Percentiles rank a stretch among this genome's conserved stretches.
Evolutionary conservation across 2,329 filamentous ascomycete species (phyloP).

Genomic region (Scorias spongiosa): DNA sequence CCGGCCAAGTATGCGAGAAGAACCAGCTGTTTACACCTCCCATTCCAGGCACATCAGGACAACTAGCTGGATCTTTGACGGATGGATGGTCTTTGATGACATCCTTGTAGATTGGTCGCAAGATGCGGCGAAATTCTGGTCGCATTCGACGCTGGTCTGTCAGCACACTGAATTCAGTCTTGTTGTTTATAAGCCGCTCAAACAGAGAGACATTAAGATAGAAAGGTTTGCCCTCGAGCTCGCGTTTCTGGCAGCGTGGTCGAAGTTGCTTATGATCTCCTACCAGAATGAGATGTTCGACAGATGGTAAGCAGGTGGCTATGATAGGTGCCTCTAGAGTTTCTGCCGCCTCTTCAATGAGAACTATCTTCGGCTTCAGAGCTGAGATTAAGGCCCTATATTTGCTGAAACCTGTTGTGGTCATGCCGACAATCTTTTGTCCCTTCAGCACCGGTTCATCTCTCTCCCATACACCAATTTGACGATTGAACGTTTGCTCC

Average conservation of each 20-base stretch:
- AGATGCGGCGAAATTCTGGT: slow-evolving; percentile 47
- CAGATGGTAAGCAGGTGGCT: slow-evolving; percentile 43
- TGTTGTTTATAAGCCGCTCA: slow-evolving; percentile 56
- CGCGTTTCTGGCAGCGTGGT: slow-evolving; percentile 48
- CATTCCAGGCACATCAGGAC: slow-evolving; percentile 46
- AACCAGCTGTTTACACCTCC: slow-evolving; percentile 44
- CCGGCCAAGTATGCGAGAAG: slow-evolving; percentile 49
- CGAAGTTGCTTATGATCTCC: slow-evolving; percentile 71
- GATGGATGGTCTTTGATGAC: slow-evolving; percentile 42
- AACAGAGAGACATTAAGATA: slow-evolving; percentile 63
- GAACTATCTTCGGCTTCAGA: slow-evolving; percentile 49
- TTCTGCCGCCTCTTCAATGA: slow-evolving; percentile 72
- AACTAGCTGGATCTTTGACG: slow-evolving; percentile 31
- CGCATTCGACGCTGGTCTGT: slow-evolving; percentile 58
- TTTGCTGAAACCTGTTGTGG: slow-evolving; percentile 68
- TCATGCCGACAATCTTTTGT: slow-evolving; percentile 48
- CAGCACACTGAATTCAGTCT: slow-evolving; percentile 48
- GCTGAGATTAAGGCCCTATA: slow-evolving; percentile 56
- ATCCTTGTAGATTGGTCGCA: slow-evolving; percentile 46
- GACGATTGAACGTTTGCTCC: slow-evolving; percentile 35
- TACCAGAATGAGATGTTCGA: slow-evolving; percentile 53
- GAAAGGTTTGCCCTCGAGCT: slow-evolving; percentile 45
- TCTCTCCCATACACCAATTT: slow-evolving; percentile 42
- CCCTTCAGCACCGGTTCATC: slow-evolving; percentile 47
- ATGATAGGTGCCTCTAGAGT: slow-evolving; percentile 50